A percentile compares a stretch with the other conserved stretches of the same genome.
Evolutionary conservation across 768 basidiomycete genomes (phyloP).

Genomic region (Mycena filopes): DNA sequence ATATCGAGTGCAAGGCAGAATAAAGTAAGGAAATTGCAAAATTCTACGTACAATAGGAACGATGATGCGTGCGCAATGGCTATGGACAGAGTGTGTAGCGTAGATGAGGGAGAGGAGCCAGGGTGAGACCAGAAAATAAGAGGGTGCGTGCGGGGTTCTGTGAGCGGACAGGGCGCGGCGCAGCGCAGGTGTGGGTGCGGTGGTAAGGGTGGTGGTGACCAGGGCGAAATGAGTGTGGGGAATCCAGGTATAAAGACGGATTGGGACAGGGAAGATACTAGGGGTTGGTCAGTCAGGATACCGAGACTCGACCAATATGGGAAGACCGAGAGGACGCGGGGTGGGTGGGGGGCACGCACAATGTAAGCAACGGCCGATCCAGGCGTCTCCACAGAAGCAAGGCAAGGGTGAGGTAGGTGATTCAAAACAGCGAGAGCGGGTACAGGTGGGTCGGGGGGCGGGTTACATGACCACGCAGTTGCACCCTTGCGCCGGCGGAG

Average conservation of each 20-base stretch:
- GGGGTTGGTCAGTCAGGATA: not conserved
- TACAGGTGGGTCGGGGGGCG: not conserved
- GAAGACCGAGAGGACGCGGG: too few relatives aligned
- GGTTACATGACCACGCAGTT: constrained; percentile 77
- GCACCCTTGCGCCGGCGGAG: constrained; percentile 81
- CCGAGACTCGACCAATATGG: not conserved
- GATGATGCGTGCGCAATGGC: not conserved
- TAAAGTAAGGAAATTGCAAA: constrained; percentile 3
- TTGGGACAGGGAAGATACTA: constrained; percentile 12
- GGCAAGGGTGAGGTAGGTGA: constrained; percentile 4
- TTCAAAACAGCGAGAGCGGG: constrained; percentile 10
- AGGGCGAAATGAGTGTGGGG: constrained; percentile 8
- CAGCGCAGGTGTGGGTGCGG: too few relatives aligned
- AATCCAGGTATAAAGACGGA: constrained; percentile 21
- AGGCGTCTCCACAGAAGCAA: constrained; percentile 29
- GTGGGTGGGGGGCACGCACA: constrained; percentile 12
- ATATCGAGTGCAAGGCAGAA: not conserved
- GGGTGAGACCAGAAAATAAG: not conserved
- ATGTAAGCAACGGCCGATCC: constrained; percentile 31
- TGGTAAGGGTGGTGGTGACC: not conserved
- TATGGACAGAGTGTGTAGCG: constrained; percentile 6
- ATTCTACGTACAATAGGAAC: constrained; percentile 17
- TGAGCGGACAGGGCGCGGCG: too few relatives aligned
- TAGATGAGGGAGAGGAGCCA: not conserved
- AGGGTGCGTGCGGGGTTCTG: not conserved